Evolutionary conservation across 805 yeast species (phyloP), one percentile per base, ranked within the genome.

Genomic region (Scheffersomyces amazonensis): DNA sequence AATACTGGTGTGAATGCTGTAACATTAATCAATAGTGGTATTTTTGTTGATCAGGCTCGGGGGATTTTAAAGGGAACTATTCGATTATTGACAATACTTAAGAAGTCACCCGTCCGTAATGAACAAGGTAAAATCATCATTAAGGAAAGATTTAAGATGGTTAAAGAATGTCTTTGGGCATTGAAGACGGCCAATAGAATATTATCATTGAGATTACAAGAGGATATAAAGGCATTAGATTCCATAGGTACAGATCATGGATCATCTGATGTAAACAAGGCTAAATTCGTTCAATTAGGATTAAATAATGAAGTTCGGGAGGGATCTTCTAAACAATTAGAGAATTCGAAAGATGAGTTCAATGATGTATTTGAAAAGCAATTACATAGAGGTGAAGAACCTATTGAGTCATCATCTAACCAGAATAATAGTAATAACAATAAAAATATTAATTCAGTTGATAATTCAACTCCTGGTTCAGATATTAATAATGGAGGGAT

Each of bases 151-250:
- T 69, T 66, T 47, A 64, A 60, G 36, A 80, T 80, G 86, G 75
- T 73, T 10, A 64, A 69, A 31, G 85, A 80, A 51, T 76, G 82
- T 48, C 48, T 76, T n/a, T 80, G 85, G 86, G 78, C 75, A 2
- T 48, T 80, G 30, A 77, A 76, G 43, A 74, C 72, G 65, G 58
- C 77, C 41, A 78, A 76, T 48, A 76, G 73, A 42, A 67, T 78
- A 48, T 56, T 74, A 32, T 56, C 70, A n/a, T 54, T 75, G 35
- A 58, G 77, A 33, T 56, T 76, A 37, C 54, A 64, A 32, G 70
- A 70, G 37, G 64, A 75, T n/a, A 53, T 65, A 8, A 43, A 53
- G 9, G 51, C 52, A 1, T 54, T 80, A 34, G 50, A 48, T 3
- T 55, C 50, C 3, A 58, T 73, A 16, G 83, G 83, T 1, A 64